These are phyloP conservation scores for Funneliformis caledonium DNA, from an alignment of 371 early-diverging fungal species.

Conservation along the genomic window DNA sequence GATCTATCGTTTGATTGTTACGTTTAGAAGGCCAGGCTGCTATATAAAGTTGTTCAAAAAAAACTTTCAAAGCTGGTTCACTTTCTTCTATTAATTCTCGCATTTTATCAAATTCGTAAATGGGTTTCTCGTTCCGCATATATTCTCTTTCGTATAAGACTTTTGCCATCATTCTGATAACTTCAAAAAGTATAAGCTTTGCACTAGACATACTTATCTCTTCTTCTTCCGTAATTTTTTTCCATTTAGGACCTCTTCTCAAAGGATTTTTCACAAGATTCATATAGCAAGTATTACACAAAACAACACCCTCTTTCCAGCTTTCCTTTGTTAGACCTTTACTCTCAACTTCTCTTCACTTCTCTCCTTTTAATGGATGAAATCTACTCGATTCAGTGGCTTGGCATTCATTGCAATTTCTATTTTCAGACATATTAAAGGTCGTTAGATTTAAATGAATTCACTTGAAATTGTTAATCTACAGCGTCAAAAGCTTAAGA, in stretches of 20 bases:
- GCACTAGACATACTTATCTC: background rate
- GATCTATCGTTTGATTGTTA: constrained; percentile 6
- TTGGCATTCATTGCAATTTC: background rate
- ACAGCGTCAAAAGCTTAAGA: too few species aligned
- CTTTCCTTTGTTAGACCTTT: background rate
- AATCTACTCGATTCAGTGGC: background rate
- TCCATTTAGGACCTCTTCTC: background rate
- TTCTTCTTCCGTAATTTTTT: background rate
- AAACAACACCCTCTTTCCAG: background rate
- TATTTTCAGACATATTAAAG: background rate
- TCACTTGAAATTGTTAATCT: background rate
- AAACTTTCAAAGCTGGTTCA: background rate
- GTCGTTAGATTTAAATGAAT: background rate
- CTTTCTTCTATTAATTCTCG: constrained; percentile 20
- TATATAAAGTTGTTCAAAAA: constrained; percentile 17
- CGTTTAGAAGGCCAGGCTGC: background rate
- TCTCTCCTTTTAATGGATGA: background rate
- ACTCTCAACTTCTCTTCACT: background rate
- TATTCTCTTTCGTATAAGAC: constrained; percentile 2
- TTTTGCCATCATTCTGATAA: background rate
- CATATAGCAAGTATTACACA: constrained; percentile 7
- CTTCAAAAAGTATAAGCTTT: background rate
- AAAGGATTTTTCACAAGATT: background rate
- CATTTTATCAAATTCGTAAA: constrained; percentile 23
- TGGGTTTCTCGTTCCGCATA: background rate